Conservation (phyloP, 768 basidiomycete genomes). For the Tricholoma flavovirens region DNA sequence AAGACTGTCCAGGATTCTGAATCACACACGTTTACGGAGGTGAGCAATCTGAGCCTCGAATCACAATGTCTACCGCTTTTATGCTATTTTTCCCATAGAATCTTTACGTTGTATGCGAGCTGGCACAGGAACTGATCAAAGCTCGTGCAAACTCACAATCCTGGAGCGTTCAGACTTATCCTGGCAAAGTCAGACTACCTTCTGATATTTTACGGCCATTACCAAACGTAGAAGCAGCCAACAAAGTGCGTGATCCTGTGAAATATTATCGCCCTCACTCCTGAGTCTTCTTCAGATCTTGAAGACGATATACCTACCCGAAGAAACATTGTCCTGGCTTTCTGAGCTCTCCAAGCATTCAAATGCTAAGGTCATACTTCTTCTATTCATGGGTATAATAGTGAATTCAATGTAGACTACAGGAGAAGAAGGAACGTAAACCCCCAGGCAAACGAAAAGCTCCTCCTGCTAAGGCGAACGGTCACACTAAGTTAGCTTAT, state of each 20-base stretch:
- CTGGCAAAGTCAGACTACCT: slow-evolving; percentile 75
- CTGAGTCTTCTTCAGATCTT: slow-evolving; percentile 42
- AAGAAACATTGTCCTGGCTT: slow-evolving; percentile 53
- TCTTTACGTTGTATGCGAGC: slow-evolving; percentile 80
- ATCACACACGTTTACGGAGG: slow-evolving; percentile 65
- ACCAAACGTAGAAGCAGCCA: slow-evolving; percentile 57
- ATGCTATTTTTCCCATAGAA: slow-evolving; percentile 44
- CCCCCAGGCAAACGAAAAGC: slow-evolving; percentile 50
- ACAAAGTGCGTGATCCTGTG: slow-evolving; percentile 39
- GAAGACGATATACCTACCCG: slow-evolving; percentile 63
- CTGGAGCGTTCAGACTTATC: slow-evolving; percentile 78
- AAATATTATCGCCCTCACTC: not conserved
- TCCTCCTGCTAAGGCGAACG: slow-evolving; percentile 37
- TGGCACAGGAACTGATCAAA: slow-evolving; percentile 85
- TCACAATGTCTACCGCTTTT: not conserved
- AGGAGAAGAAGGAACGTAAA: slow-evolving; percentile 48
- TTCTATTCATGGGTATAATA: slow-evolving; percentile 7
- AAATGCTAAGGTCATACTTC: slow-evolving; percentile 26
- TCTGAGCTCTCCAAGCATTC: slow-evolving; percentile 37
- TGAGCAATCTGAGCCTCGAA: slow-evolving; percentile 22
- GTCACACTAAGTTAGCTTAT: slow-evolving; percentile 42
- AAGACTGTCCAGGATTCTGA: slow-evolving; percentile 86
- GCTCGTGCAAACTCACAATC: slow-evolving; percentile 53
- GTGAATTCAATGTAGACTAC: slow-evolving; percentile 3
- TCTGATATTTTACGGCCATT: slow-evolving; percentile 74